Conservation (phyloP, 2,329 filamentous ascomycete genomes). For the Paradendryphiella salina region DNA sequence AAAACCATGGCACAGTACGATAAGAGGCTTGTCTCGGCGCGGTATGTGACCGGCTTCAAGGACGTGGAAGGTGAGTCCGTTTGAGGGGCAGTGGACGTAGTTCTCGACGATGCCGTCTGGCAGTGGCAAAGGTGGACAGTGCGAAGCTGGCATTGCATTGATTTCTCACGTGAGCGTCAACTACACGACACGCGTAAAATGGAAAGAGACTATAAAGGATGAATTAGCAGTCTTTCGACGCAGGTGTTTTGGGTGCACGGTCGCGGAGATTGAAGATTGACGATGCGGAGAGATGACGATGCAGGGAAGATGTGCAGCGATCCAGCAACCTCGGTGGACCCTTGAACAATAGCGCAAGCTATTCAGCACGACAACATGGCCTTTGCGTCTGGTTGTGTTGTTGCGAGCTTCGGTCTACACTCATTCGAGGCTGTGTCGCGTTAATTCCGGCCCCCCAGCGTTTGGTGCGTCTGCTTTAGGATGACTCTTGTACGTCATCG, state of each 20-base stretch:
- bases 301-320: background rate
- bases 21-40: constrained; percentile 53
- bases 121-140: constrained; percentile 56
- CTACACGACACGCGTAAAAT: background rate
- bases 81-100: constrained; percentile 59
- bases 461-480: no score
- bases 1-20: constrained; percentile 68
- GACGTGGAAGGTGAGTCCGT: constrained; percentile 64
- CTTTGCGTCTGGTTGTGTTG: no score
- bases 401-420: no score
- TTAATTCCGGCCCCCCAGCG: no score
- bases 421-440: no score
- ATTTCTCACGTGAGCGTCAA: background rate
- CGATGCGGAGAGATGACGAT: background rate
- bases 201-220: background rate
- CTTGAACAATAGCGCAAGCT: background rate
- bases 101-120: constrained; percentile 59
- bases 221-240: background rate
- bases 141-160: background rate
- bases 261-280: background rate
- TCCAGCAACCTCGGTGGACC: background rate
- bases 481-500: background rate
- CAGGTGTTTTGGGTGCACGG: background rate
- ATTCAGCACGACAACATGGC: no score
- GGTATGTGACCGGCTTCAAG: constrained; percentile 57